Conservation (phyloP, 2,329 filamentous ascomycete species). For the Diaporthe sp. region DNA sequence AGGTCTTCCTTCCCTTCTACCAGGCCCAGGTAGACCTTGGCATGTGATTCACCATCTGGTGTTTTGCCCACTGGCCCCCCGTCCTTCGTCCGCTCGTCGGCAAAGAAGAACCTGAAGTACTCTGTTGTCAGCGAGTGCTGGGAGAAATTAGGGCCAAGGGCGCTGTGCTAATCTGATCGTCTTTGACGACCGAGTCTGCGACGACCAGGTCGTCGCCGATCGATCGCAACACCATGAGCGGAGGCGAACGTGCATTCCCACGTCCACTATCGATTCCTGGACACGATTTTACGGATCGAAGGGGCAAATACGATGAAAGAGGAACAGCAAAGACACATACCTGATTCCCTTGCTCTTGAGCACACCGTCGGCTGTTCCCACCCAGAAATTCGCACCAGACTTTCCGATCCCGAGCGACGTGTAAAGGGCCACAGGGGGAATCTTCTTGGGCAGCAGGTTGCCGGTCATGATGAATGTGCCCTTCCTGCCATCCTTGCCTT, state of each 20-base stretch:
- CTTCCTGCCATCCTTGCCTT: constrained; percentile 31
- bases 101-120: constrained; percentile 40
- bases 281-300: background rate
- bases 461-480: constrained; percentile 41
- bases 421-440: constrained; percentile 26
- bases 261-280: background rate
- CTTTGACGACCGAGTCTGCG: background rate
- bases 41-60: constrained; percentile 29
- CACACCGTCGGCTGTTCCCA: constrained; percentile 37
- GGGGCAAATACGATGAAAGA: background rate
- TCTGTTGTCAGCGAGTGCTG: constrained; percentile 13
- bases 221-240: background rate
- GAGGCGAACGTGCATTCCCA: background rate
- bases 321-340: constrained; percentile 20
- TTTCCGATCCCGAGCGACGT: constrained; percentile 38
- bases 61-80: constrained; percentile 30
- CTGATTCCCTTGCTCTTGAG: constrained; percentile 40
- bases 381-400: constrained; percentile 33
- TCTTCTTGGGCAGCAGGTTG: constrained; percentile 32
- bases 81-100: constrained; percentile 41
- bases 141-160: no score
- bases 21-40: constrained; percentile 28
- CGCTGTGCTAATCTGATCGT: background rate
- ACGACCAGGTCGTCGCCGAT: background rate
- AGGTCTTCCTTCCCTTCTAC: constrained; percentile 34